Percentiles rank a stretch among this genome's conserved stretches.
Conservation (phyloP, 2,329 filamentous ascomycete species). For the Canariomyces notabilis region DNA sequence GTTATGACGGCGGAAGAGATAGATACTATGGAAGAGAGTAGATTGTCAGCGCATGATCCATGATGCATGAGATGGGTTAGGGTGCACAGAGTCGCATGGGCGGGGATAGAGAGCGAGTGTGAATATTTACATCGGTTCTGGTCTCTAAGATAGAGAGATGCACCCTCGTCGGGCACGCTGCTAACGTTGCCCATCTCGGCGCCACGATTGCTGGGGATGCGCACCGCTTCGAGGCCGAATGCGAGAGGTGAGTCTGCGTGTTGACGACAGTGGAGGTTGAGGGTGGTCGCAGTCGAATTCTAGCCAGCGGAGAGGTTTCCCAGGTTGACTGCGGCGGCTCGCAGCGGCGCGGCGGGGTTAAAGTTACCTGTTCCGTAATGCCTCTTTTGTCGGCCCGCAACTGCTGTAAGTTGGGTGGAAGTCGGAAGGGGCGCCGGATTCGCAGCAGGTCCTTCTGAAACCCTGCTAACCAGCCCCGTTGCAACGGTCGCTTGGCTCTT, state of each 20-base stretch:
- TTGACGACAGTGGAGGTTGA: conserved; percentile 12
- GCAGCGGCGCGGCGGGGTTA: conserved; percentile 19
- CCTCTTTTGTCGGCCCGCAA: too few species aligned
- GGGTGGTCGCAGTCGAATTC: conserved; percentile 11
- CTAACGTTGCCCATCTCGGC: conserved; percentile 83
- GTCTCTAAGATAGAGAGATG: conserved; percentile 78
- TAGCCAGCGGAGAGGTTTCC: conserved; percentile 12
- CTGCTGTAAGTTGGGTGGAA: background rate
- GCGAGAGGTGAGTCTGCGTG: conserved; percentile 17
- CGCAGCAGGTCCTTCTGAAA: background rate
- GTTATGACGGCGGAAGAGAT: conserved; percentile 79
- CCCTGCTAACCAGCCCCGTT: background rate
- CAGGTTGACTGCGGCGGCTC: conserved; percentile 15
- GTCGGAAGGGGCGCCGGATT: conserved; percentile 5
- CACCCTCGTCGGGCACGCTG: conserved; percentile 81
- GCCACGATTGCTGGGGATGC: conserved; percentile 22
- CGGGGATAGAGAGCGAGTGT: conserved; percentile 9
- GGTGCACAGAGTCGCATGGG: conserved; percentile 9
- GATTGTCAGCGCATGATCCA: background rate
- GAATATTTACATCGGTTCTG: conserved; percentile 80
- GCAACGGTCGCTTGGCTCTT: background rate
- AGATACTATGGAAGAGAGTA: conserved; percentile 56
- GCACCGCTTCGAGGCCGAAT: conserved; percentile 12
- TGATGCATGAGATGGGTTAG: conserved; percentile 17
- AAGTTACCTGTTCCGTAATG: conserved; percentile 1